Evolutionary conservation across 495 filamentous ascomycete genomes (phyloP).

Genomic region (Penicillium argentinense): DNA sequence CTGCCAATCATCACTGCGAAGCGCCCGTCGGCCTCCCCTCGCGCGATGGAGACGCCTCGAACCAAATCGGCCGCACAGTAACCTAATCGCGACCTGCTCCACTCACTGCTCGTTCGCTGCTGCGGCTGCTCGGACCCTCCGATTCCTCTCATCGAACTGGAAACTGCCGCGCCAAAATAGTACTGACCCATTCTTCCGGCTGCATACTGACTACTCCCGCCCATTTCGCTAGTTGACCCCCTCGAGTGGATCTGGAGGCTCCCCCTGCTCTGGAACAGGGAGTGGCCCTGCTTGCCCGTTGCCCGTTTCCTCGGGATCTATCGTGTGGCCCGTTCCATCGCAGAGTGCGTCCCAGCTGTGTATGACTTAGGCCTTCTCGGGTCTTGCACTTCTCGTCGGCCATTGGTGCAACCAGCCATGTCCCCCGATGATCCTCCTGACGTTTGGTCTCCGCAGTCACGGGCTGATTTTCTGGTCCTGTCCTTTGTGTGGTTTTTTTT

Average conservation of each 20-base stretch:
- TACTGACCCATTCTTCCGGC: background rate
- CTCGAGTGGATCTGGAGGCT: background rate
- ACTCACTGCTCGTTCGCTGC: background rate
- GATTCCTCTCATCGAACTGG: slow-evolving; percentile 1
- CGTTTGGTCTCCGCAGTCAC: slow-evolving; percentile 21
- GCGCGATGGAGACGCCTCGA: slow-evolving; percentile 1
- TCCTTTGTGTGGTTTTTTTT: slow-evolving; percentile 6
- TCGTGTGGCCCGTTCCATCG: slow-evolving; percentile 20
- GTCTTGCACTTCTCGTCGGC: slow-evolving; percentile 22
- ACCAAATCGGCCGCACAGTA: slow-evolving; percentile 19
- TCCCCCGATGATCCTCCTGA: slow-evolving; percentile 31
- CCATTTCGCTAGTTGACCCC: background rate
- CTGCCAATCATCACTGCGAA: slow-evolving; percentile 17
- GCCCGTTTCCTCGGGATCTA: slow-evolving; percentile 28
- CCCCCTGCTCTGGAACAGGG: slow-evolving; percentile 3
- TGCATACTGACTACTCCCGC: background rate
- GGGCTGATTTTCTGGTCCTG: slow-evolving; percentile 13
- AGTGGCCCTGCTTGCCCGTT: slow-evolving; percentile 12
- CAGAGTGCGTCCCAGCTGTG: slow-evolving; percentile 22
- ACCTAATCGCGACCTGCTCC: slow-evolving; percentile 24
- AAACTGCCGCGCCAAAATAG: background rate
- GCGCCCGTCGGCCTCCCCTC: background rate
- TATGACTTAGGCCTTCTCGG: slow-evolving; percentile 17
- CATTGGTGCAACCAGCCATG: slow-evolving; percentile 35
- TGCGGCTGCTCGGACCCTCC: slow-evolving; percentile 2